Conservation (phyloP, 108 stramenopile genomes). For the Schizochytrium sp. region DNA sequence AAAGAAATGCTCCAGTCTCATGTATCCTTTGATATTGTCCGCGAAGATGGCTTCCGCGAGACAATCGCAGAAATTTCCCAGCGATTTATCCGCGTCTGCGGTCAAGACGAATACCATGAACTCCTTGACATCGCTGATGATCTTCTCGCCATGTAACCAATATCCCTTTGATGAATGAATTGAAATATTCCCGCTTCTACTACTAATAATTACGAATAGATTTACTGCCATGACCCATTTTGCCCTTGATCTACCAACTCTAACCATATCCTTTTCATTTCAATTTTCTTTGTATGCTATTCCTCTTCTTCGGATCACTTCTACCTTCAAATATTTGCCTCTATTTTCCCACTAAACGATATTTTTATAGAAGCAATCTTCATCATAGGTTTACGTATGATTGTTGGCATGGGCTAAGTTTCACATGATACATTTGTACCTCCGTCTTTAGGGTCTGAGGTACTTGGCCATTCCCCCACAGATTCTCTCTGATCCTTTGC, state of each 20-base stretch:
- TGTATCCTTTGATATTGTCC: constrained; percentile 40
- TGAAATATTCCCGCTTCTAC: neutral
- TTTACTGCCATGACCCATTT: neutral
- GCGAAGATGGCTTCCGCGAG: constrained; percentile 8
- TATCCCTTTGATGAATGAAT: neutral
- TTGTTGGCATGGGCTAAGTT: no score
- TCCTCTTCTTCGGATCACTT: neutral
- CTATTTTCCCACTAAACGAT: no score
- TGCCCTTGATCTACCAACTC: no score
- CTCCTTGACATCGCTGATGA: constrained; percentile 36
- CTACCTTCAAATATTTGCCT: neutral
- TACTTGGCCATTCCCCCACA: no score
- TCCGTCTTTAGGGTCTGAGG: no score
- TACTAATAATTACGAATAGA: neutral
- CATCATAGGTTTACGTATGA: no score
- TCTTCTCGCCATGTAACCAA: neutral
- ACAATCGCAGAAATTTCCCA: neutral
- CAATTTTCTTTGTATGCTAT: neutral
- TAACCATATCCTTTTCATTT: neutral
- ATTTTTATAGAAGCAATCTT: no score
- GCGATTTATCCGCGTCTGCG: neutral
- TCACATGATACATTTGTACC: no score
- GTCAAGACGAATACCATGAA: constrained; percentile 7
- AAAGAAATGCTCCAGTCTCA: constrained; percentile 20
- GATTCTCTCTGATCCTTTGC: no score